Conservation (phyloP, 1,284 basidiomycete genomes). For the Ceratobasidium sp. region DNA sequence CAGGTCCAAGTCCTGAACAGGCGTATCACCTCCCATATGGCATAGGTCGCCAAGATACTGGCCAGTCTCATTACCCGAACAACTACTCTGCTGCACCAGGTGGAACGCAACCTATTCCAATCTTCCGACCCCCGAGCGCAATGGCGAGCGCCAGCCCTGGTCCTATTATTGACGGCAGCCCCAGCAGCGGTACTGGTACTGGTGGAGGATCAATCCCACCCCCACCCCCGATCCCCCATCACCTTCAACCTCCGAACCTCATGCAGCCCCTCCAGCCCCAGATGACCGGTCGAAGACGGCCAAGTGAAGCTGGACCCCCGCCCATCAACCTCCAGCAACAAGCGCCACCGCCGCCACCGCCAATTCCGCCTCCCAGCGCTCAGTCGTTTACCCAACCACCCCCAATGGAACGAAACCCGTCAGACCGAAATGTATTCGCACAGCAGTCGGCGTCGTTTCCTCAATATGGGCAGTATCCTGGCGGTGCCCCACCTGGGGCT, state of each 20-base stretch:
- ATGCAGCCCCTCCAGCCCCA: slow-evolving; percentile 28
- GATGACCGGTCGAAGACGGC: slow-evolving; percentile 25
- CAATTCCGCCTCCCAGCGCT: slow-evolving; percentile 8
- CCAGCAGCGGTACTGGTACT: slow-evolving; percentile 40
- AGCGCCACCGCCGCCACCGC: slow-evolving; percentile 25
- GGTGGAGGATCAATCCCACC: slow-evolving; percentile 32
- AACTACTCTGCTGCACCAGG: slow-evolving; percentile 9
- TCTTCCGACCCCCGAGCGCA: slow-evolving; percentile 36
- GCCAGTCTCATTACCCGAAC: slow-evolving; percentile 33
- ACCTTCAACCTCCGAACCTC: slow-evolving; percentile 15
- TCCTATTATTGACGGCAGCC: slow-evolving; percentile 11
- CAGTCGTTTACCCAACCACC: slow-evolving; percentile 21
- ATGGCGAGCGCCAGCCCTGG: slow-evolving; percentile 5
- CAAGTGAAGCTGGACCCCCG: slow-evolving; percentile 28
- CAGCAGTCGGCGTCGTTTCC: slow-evolving; percentile 39
- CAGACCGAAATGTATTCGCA: slow-evolving; percentile 14
- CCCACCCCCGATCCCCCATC: slow-evolving; percentile 36
- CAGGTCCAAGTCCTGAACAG: slow-evolving; percentile 35
- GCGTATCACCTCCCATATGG: slow-evolving; percentile 26
- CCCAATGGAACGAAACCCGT: not conserved
- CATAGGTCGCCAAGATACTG: slow-evolving; percentile 31
- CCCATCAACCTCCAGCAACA: slow-evolving; percentile 26
- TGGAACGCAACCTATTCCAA: slow-evolving; percentile 35
- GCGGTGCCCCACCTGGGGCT: not conserved
- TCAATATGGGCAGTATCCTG: slow-evolving; percentile 36